Base-by-base conservation (phyloP, 371 early-diverging fungal species). In the Saksenaea oblongispora region DNA sequence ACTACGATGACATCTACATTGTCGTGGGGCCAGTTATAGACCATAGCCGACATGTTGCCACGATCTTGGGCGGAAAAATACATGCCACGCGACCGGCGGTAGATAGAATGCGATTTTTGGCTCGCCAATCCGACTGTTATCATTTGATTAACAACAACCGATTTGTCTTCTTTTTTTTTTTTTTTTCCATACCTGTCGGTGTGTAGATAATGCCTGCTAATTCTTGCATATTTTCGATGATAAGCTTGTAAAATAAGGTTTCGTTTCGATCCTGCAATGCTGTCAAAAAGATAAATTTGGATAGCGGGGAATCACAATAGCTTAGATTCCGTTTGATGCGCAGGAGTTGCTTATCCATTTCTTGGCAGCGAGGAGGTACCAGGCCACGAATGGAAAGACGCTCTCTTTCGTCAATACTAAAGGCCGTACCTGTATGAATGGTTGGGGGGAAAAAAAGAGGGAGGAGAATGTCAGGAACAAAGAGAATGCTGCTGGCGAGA, bases 1-100 rank as follows among this genome's bases (percentile, higher is more conserved):
- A 89, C 87, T 7, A 88, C 88, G 73, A 87, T 87, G 11, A 87
- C 84, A 63, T 85, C 86, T 24, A 86, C 80, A 51, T 84, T 78
- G 53, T 82, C 80, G 54, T 81, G 78, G 34, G 83, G 82, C 85
- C 85, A 85, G 60, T 85, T 85, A 53, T 82, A 72, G 1, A 83
- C 81, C 81, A 85, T 82, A 15, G 80, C 78, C 34, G 85, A 83
- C 87, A 87, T 87, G 34, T 67, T 72, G 28, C 87, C 85, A 61
- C 87, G 75, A 54, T 87, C 87, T 51, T 83, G 80, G 2, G 82
- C 62, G 7, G 84, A 84, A 55, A 87, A 87, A 64, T 86, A 87
- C 87, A 87, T 87, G 24, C 87, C 87, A 64, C 87, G 71, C 47
- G 87, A 76, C 54, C 87, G 84, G 56, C 87, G 85, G 65, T 87